Base-by-base conservation (phyloP, 2,329 filamentous ascomycete species). In the Sporothrix curviconia region DNA sequence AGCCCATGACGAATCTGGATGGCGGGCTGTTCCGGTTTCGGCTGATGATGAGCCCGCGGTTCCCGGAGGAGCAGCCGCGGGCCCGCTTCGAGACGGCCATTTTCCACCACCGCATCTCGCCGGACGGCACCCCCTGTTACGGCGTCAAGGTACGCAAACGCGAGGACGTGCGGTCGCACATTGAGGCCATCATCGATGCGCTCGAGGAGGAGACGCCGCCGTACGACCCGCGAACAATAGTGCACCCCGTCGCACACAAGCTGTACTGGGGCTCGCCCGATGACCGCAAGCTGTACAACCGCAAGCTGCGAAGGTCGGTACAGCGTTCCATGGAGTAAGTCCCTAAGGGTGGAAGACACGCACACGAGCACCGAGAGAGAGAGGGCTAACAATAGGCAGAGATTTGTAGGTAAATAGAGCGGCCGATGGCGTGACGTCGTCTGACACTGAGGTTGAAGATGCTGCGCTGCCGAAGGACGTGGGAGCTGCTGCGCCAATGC, bases 1-100 rank as follows among this genome's bases (percentile, higher is more conserved):
- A 86, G 56, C 90, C 91, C 0, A 95, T 94, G 87, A 95, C 91
- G 6, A 91, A 95, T 64, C 81, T 97, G 2, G 92, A 97, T 65
- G 92, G 92, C 15, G 91, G 92, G 2, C 81, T 97, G 60, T 92
- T 97, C 74, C 83, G 83, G 60, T 86, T 96, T 69, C 86, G 80
- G 65, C 78, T 97, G 56, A 78, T 78, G 66, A 86, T 97, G 66
- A 95, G 90, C 65, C 86, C 90, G 6, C 82, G 84, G 6, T 97
- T 96, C 66, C 94, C 94, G 0, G 83, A 89, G 40, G 89, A 95
- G 64, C 90, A 96, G 65, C 94, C 92, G 24, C 85, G 92, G 34
- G 87, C 92, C 56, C 85, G 80, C 61, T 85, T 96, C 62, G 82
- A 91, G 66, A 92, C 90, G 0, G 80, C 82, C 4, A 80, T 97